These are phyloP conservation scores for Coniella lustricola DNA, from an alignment of 2,329 filamentous ascomycete genomes.

Conservation along the genomic window DNA sequence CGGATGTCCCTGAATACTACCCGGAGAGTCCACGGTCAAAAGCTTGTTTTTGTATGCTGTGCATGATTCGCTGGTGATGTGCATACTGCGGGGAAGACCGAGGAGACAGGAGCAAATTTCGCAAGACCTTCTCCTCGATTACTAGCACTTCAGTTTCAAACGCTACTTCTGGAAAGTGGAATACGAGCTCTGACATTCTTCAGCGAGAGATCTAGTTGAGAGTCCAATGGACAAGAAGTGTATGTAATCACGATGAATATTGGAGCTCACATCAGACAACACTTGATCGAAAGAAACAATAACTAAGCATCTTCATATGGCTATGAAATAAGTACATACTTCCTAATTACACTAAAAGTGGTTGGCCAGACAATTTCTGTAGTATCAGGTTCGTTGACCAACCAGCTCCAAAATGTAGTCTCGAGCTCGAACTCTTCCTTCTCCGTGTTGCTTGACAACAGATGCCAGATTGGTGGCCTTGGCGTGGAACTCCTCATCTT, in stretches of 20 bases:
- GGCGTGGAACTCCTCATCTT: not conserved
- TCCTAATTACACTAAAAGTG: no score
- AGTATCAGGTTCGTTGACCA: no score
- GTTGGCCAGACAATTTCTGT: no score
- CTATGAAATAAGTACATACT: no score
- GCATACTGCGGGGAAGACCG: not conserved
- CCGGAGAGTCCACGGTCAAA: no score
- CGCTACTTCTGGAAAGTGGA: not conserved
- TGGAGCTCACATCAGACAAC: no score
- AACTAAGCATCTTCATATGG: not conserved
- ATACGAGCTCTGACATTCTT: not conserved
- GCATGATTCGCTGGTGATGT: not conserved
- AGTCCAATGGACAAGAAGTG: no score
- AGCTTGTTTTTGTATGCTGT: not conserved
- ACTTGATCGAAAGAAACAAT: no score
- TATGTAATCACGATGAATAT: no score
- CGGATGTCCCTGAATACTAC: no score
- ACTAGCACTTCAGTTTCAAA: not conserved
- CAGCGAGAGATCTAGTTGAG: no score
- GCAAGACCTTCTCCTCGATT: not conserved
- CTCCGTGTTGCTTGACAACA: not conserved
- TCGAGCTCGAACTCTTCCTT: constrained; percentile 4
- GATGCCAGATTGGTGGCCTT: not conserved
- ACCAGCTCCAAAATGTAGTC: not conserved
- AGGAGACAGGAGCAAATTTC: not conserved